Evolutionary conservation across 257 asterid genomes (phyloP), one percentile per base, ranked within the genome.

Genomic region (Solanum sejunctum): DNA sequence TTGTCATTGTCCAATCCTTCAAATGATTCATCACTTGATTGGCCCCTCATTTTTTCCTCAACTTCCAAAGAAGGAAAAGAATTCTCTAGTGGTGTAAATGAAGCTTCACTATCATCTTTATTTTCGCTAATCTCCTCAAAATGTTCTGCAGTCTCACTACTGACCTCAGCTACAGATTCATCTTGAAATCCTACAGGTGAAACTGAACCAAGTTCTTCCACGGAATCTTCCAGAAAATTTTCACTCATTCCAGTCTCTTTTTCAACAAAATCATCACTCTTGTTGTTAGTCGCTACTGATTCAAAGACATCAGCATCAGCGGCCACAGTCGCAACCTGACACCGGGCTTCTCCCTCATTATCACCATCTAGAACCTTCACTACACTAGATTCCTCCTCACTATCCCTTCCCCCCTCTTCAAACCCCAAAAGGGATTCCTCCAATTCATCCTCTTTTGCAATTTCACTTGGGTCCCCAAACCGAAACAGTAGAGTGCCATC

Each of bases 401-500:
- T 84, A 81, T 89, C 91, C 43, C 69, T 81, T 72, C 69, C 90
- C 23, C 64, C 85, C 45, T 87, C 91, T 84, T 88, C 89, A 63
- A 63, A 17, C 57, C 63, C 86, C 32, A 58, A 61, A 36, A 80
- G 41, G 60, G 94, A 15, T 52, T 92, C 90, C 91, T 87, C 90
- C 75, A 64, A 28, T 71, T 80, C 85, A 51, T 84, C 90, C 85
- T 87, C 88, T 86, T 90, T 86, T 10, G 75, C 86, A 72, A 88
- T 82, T 86, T 93, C 91, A 54, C 85, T 87, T 3, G 93, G 94
- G 69, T 94, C 93, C 87, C 97, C 98, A 88, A 96, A 96, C 89
- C 93, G 91, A 90, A 94, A 96, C 88, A 92, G 51, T 15, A 93
- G 1, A 87, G 97, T 94, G 16, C 98, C 98, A 88, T 96, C 99